These are phyloP conservation scores for Trypanosoma caninum DNA, from an alignment of 208 protist genomes.

Conservation along the genomic window DNA sequence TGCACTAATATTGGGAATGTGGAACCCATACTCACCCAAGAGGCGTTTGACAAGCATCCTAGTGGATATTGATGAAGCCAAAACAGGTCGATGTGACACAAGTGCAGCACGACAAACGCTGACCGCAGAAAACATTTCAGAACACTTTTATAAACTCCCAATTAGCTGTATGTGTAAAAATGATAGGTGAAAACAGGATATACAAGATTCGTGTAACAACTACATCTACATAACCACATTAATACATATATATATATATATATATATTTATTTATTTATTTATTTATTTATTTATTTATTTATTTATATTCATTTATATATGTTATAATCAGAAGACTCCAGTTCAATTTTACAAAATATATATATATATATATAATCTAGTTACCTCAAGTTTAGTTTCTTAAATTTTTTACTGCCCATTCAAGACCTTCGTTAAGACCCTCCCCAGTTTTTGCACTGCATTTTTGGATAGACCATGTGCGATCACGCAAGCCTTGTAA, in stretches of 20 bases:
- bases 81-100: constrained; percentile 64
- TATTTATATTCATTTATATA: not conserved
- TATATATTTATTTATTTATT: too few relatives aligned
- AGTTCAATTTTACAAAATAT: not conserved
- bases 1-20: constrained; percentile 37
- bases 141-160: constrained; percentile 6
- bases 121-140: constrained; percentile 48
- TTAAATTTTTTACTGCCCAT: constrained; percentile 87
- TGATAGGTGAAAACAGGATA: constrained; percentile 17
- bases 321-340: too few relatives aligned
- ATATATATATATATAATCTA: constrained; percentile 7
- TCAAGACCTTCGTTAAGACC: constrained; percentile 86
- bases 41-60: constrained; percentile 55
- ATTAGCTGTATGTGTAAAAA: constrained; percentile 15
- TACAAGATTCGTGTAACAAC: too few relatives aligned
- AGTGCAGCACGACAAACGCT: constrained; percentile 45
- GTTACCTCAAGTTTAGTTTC: constrained; percentile 39
- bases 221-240: too few relatives aligned
- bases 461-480: constrained; percentile 91
- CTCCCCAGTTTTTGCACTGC: constrained; percentile 89
- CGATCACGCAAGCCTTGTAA: constrained; percentile 86
- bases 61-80: constrained; percentile 52
- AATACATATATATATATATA: too few relatives aligned
- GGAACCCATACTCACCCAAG: constrained; percentile 41
- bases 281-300: not conserved